phyloP scores from a whole-genome alignment of 371 early-diverging fungal species.

The Amoeboaphelidium occidentale region DNA sequence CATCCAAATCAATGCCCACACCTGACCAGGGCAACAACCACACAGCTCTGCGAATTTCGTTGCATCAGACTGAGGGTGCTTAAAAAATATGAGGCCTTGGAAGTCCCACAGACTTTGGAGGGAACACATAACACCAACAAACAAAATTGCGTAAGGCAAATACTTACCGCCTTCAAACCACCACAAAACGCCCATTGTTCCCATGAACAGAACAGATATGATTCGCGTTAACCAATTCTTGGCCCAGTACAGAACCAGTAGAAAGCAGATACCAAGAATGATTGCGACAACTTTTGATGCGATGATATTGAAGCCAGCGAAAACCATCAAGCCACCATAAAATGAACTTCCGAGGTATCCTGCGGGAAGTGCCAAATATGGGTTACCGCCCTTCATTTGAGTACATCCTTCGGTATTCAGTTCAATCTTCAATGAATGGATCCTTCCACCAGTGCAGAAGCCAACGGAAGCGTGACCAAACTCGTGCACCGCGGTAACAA shows the following conservation, averaged over 20 bases:
- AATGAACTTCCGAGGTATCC: constrained; percentile 35
- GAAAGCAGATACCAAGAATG: constrained; percentile 43
- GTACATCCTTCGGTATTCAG: constrained; percentile 83
- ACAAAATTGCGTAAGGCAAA: constrained; percentile 61
- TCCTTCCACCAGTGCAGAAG: constrained; percentile 56
- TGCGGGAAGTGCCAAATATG: constrained; percentile 20
- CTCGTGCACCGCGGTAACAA: constrained; percentile 61
- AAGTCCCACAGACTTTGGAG: constrained; percentile 83
- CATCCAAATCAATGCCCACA: constrained; percentile 77
- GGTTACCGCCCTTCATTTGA: constrained; percentile 30
- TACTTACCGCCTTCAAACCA: constrained; percentile 41
- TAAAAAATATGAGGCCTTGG: constrained; percentile 66
- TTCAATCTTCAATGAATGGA: constrained; percentile 70
- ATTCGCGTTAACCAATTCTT: constrained; percentile 60
- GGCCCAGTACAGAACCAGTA: constrained; percentile 43
- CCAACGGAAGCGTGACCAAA: constrained; percentile 32
- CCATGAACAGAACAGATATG: constrained; percentile 54
- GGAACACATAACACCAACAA: constrained; percentile 74
- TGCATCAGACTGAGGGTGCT: constrained; percentile 79
- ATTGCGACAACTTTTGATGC: constrained; percentile 64
- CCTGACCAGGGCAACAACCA: constrained; percentile 45
- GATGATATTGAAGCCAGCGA: constrained; percentile 57
- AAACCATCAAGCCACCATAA: constrained; percentile 66
- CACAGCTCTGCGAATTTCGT: constrained; percentile 57
- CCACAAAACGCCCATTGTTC: constrained; percentile 56